Conservation (phyloP, 805 yeast species). For the Spathaspora girioi region DNA sequence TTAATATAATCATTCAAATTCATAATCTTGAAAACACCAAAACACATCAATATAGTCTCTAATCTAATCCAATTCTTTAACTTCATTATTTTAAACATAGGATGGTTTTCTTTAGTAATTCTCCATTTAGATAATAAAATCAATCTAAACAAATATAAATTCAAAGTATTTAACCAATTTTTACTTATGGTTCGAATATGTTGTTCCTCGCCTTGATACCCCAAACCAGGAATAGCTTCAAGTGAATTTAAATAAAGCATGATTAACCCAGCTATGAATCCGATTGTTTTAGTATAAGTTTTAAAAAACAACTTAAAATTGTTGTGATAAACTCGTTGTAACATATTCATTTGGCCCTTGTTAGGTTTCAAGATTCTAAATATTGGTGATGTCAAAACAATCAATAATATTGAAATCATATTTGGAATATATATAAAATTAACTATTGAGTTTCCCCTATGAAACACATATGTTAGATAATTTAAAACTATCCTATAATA, state of each 20-base stretch:
- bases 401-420: constrained; percentile 28
- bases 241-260: constrained; percentile 21
- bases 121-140: constrained; percentile 41
- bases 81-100: constrained; percentile 23
- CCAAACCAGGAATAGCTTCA: constrained; percentile 17
- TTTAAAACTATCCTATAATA: constrained; percentile 10
- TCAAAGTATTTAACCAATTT: constrained; percentile 24
- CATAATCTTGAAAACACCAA: constrained; percentile 35
- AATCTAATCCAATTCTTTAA: constrained; percentile 27
- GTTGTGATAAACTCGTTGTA: constrained; percentile 9
- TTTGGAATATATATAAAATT: constrained; percentile 37
- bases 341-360: background rate
- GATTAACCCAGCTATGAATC: constrained; percentile 29
- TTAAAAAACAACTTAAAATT: constrained; percentile 27
- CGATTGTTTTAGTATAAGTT: constrained; percentile 31
- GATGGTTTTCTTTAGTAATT: constrained; percentile 36
- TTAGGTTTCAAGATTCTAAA: constrained; percentile 11
- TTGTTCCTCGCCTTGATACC: constrained; percentile 6
- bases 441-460: constrained; percentile 25
- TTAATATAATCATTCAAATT: constrained; percentile 30
- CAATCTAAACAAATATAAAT: constrained; percentile 29
- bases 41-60: constrained; percentile 31
- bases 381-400: constrained; percentile 31
- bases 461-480: constrained; percentile 17
- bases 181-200: constrained; percentile 21